Base-by-base conservation (phyloP, 2,329 filamentous ascomycete genomes). In the Periconia sp. region DNA sequence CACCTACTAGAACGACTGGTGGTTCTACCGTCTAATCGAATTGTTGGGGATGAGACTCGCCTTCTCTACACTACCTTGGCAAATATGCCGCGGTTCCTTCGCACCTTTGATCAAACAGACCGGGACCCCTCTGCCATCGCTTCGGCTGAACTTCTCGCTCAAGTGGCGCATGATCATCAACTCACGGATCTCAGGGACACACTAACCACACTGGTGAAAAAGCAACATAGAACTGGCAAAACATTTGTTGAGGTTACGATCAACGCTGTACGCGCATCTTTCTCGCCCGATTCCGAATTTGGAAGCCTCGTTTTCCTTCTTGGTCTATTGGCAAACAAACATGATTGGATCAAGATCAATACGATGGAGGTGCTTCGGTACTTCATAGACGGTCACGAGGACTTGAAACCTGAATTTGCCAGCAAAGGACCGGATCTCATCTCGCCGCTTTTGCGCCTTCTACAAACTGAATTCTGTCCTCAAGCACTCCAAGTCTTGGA, bases 391-490 rank as follows among this genome's bases (percentile, higher is more conserved):
- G 88, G 93, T 49, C 89, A 97, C 31, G 92, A 99, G 68, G 96
- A 97, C 89, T 87, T 88, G 51, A 92, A 92, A 64, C 86, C 89
- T 0, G 92, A 96, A 60, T 90, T 99, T 58, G 89, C 92, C 5
- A 88, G 86, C 8, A 92, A 97, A 71, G 93, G 94, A 0, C 92
- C 93, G 1, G 95, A 99, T 74, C 82, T 99, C 45, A 96, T 99
- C 52, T 97, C 94, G 1, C 95, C 94, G 0, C 81, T 99, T 0
- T 78, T 99, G 50, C 86, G 94, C 50, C 81, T 99, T 18, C 77
- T 99, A 40, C 92, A 97, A 70, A 97, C 93, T 1, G 91, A 96
- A 55, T 92, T 92, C 65, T 97, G 92, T 71, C 91, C 94, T 73
- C 89, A 96, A 67, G 94, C 94, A 11, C 79, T 99, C 10, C 86